phyloP scores from a whole-genome alignment of 140 eudicot species.

The Bidens hawaiensis region DNA sequence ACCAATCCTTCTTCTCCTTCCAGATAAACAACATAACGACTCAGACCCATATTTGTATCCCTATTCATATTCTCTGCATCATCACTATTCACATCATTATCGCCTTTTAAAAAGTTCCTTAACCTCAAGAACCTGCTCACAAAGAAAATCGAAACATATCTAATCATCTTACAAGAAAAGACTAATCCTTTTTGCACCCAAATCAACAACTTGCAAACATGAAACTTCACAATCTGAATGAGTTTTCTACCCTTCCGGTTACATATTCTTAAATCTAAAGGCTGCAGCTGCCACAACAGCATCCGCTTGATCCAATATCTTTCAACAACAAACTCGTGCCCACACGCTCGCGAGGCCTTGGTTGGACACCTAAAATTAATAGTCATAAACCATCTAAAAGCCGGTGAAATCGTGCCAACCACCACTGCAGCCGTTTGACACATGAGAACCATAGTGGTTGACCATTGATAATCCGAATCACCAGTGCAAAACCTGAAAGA shows the following conservation, averaged over 20 bases:
- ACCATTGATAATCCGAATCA: slow-evolving; percentile 39
- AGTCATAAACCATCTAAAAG: slow-evolving; percentile 53
- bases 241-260: slow-evolving; percentile 39
- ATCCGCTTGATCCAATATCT: slow-evolving; percentile 49
- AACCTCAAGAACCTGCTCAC: slow-evolving; percentile 32
- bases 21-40: slow-evolving; percentile 57
- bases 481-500: not conserved
- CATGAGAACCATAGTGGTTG: slow-evolving; percentile 37
- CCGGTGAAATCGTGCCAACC: slow-evolving; percentile 65
- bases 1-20: slow-evolving; percentile 67
- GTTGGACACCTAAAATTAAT: slow-evolving; percentile 37
- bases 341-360: slow-evolving; percentile 21
- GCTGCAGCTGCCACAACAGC: slow-evolving; percentile 44
- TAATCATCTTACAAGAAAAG: slow-evolving; percentile 40
- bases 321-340: slow-evolving; percentile 35
- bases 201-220: slow-evolving; percentile 23
- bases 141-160: slow-evolving; percentile 37
- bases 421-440: slow-evolving; percentile 49
- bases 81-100: slow-evolving; percentile 9
- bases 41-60: slow-evolving; percentile 13
- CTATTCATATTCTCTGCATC: slow-evolving; percentile 12
- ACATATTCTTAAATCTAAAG: slow-evolving; percentile 33
- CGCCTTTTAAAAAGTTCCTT: slow-evolving; percentile 14
- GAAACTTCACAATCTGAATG: slow-evolving; percentile 29
- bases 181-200: slow-evolving; percentile 42